Evolutionary conservation across 2,329 filamentous ascomycete species (phyloP).

Genomic region (Rosellinia necatrix): DNA sequence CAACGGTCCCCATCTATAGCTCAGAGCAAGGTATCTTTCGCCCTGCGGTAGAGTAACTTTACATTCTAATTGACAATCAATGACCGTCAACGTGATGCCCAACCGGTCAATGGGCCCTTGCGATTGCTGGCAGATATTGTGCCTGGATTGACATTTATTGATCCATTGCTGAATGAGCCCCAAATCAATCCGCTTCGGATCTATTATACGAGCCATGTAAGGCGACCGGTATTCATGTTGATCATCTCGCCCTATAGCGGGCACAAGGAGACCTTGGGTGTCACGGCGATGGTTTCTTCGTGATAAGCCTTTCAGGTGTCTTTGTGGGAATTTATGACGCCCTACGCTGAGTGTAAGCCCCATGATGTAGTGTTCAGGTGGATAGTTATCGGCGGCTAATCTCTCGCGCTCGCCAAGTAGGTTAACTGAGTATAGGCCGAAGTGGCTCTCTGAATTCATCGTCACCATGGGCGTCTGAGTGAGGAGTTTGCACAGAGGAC

Average conservation of each 20-base stretch:
- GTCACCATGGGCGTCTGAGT: background rate
- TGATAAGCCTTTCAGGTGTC: conserved; percentile 4
- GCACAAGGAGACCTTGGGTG: conserved; percentile 6
- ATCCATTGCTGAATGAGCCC: conserved; percentile 6
- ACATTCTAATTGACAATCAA: background rate
- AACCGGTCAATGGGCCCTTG: background rate
- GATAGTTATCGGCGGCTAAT: background rate
- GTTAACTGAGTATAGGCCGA: conserved; percentile 7
- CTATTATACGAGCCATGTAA: conserved; percentile 3
- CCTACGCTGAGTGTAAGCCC: conserved; percentile 4
- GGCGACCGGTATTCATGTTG: background rate
- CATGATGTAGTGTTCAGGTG: conserved; percentile 2
- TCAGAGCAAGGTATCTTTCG: conserved; percentile 1
- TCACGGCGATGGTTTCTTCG: conserved; percentile 8
- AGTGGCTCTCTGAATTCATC: background rate
- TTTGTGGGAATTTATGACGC: background rate
- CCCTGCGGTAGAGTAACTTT: background rate
- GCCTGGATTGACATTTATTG: conserved; percentile 1
- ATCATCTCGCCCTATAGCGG: background rate
- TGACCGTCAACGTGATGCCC: background rate
- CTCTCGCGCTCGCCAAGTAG: conserved; percentile 15
- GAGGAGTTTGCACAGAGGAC: conserved; percentile 3
- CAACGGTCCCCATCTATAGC: conserved; percentile 6
- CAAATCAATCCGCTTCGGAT: conserved; percentile 6
- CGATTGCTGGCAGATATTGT: background rate